Evolutionary conservation across 1,139 yeast species (phyloP).

Genomic region (Blastobotrys serpentis): DNA sequence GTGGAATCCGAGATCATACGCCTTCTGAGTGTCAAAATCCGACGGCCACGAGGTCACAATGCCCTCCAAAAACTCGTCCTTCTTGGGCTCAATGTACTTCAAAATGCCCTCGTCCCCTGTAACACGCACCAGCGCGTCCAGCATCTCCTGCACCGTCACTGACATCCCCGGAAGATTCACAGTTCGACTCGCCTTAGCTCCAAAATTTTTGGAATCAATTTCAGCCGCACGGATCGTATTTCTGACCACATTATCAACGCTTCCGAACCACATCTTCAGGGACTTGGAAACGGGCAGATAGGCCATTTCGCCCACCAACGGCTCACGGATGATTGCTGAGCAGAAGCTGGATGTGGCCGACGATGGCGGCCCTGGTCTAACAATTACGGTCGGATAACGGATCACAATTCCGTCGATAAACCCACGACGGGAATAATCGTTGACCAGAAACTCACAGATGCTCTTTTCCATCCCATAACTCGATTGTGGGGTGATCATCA

Average conservation of each 20-base stretch:
- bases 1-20: slow-evolving; percentile 20
- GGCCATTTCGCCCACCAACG: slow-evolving; percentile 23
- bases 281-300: slow-evolving; percentile 23
- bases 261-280: slow-evolving; percentile 25
- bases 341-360: slow-evolving; percentile 30
- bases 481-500: slow-evolving; percentile 28
- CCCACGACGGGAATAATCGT: slow-evolving; percentile 29
- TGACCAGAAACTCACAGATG: slow-evolving; percentile 26
- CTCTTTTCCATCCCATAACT: slow-evolving; percentile 30
- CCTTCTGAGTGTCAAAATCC: slow-evolving; percentile 19
- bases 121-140: slow-evolving; percentile 26
- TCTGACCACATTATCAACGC: slow-evolving; percentile 23
- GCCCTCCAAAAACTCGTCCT: slow-evolving; percentile 18
- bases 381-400: slow-evolving; percentile 29
- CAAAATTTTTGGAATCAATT: slow-evolving; percentile 19
- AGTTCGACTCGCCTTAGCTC: slow-evolving; percentile 19
- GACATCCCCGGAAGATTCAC: slow-evolving; percentile 30
- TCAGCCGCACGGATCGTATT: slow-evolving; percentile 25
- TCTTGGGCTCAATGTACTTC: slow-evolving; percentile 17
- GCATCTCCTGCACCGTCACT: slow-evolving; percentile 28
- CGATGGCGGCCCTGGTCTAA: slow-evolving; percentile 31
- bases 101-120: slow-evolving; percentile 20
- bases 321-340: slow-evolving; percentile 31
- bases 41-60: slow-evolving; percentile 26
- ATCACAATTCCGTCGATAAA: slow-evolving; percentile 27